phyloP scores from a whole-genome alignment of 2,329 filamentous ascomycete species.

The Talaromyces sp. region DNA sequence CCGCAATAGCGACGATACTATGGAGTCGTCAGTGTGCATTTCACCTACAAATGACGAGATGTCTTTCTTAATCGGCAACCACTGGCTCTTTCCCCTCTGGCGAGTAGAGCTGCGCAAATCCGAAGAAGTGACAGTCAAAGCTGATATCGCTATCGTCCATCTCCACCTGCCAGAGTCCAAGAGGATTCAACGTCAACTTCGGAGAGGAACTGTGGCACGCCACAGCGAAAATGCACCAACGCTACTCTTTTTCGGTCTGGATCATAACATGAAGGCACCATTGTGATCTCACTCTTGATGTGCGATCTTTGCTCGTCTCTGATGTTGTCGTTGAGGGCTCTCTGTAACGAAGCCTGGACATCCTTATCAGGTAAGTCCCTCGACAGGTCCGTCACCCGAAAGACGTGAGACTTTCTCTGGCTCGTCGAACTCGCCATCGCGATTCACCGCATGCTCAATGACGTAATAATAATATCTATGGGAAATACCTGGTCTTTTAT shows the following conservation, averaged over 20 bases:
- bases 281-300: neutral
- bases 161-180: neutral
- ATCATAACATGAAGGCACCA: neutral
- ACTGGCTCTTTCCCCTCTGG: neutral
- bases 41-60: too few relatives aligned
- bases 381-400: too few relatives aligned
- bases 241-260: neutral
- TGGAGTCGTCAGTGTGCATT: too few relatives aligned
- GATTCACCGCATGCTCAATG: too few relatives aligned
- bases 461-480: too few relatives aligned
- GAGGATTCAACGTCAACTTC: neutral
- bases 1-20: too few relatives aligned
- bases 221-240: neutral
- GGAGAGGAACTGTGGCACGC: neutral
- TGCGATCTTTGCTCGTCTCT: neutral
- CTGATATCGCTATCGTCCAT: neutral
- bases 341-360: too few relatives aligned
- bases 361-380: too few relatives aligned
- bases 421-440: too few relatives aligned
- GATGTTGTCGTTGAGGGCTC: too few relatives aligned
- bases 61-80: neutral
- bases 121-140: neutral
- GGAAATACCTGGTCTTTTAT: too few relatives aligned
- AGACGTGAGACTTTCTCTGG: too few relatives aligned
- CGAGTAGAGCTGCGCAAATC: neutral